Base-by-base conservation (phyloP, 805 yeast species). In the Wickerhamiella siamensis region DNA sequence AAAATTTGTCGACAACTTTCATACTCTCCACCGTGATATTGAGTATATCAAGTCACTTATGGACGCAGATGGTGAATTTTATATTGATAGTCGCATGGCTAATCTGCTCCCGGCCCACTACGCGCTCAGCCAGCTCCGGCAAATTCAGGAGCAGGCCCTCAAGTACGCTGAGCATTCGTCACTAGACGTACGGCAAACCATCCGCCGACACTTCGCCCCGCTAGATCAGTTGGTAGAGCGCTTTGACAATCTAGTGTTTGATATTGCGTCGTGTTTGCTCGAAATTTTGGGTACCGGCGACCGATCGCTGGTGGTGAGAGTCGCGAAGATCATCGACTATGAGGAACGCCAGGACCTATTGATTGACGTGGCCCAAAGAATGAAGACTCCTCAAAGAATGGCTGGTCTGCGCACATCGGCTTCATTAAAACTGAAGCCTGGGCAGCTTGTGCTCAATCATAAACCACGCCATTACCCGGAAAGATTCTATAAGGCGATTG, bases 271-370 rank as follows among this genome's bases (percentile, higher is more conserved):
- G 37, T 75, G 74, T 40, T 52, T 84, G 31, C 74, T 84, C 8
- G 96, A 86, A 57, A 70, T 80, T 16, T 68, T 81, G 4, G 77
- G 81, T 42, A 75, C 72, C 16, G 80, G 75, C 0, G 83, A 87
- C 55, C 60, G 62, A 26, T 74, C 79, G 26, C 64, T 86, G 48
- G 75, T 83, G 1, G 76, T 77, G 31, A 74, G 87, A 41, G 57
- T 81, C 37, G 76, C 84, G 33, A 81, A 83, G 49, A 72, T 91
- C 15, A 67, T 91, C 34, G 93, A 86, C 48, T 69, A 65, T 48
- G 98, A 91, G 59, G 83, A 80, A 49, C 66, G 71, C 22, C 84
- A 83, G 53, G 98, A 91, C 54, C 58, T 76, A 46, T 75, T 77
- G 40, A 61, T 36, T 55, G 59, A 47, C 55, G 21, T 66, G 66